These are phyloP conservation scores for Kwoniella botswanensis DNA, from an alignment of 768 basidiomycete genomes.

Conservation along the genomic window DNA sequence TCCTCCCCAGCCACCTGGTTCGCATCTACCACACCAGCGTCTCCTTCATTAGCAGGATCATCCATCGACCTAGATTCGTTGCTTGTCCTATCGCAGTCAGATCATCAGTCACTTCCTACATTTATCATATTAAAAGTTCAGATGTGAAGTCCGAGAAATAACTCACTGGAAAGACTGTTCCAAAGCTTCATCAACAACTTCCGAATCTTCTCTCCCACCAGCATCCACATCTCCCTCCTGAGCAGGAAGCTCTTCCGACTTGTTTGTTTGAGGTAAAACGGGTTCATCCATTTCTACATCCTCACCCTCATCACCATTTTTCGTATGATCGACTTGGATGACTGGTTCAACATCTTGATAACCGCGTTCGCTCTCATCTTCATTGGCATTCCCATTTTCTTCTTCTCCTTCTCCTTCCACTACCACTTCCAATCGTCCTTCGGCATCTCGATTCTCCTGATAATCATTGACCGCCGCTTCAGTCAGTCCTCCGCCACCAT, in stretches of 20 bases:
- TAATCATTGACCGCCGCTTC: background rate
- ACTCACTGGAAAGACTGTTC: slow-evolving; percentile 5
- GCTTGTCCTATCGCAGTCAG: background rate
- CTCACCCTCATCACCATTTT: background rate
- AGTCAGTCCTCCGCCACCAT: no score
- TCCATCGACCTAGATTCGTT: background rate
- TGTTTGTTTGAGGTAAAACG: background rate
- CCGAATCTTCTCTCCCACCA: background rate
- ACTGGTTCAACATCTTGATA: background rate
- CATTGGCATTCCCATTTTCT: background rate
- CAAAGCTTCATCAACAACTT: slow-evolving; percentile 1
- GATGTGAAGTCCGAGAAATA: no score
- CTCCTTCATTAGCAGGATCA: no score
- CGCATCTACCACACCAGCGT: no score
- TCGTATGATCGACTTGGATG: background rate
- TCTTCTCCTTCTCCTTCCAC: background rate
- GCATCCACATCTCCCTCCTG: background rate
- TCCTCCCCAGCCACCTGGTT: no score
- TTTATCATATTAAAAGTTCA: no score
- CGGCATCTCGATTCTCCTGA: background rate
- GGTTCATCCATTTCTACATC: background rate
- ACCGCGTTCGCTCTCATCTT: background rate
- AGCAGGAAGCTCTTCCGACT: background rate
- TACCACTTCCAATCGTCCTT: no score
- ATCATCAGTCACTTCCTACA: no score